phyloP scores from a whole-genome alignment of 2,329 filamentous ascomycete species.

The Nigrograna mackinnonii region DNA sequence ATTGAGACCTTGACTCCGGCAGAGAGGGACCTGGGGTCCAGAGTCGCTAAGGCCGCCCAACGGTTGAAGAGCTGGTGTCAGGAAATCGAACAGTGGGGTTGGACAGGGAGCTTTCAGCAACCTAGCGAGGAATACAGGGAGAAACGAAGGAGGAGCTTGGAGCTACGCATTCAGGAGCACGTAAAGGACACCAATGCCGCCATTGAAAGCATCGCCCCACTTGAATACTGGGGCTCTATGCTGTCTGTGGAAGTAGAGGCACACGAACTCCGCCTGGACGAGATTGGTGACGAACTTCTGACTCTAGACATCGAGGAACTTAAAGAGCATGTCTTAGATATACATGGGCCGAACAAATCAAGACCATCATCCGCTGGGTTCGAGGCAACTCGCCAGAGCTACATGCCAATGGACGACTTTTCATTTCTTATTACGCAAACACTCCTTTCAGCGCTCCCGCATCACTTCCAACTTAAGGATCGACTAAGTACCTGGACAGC shows the following conservation, averaged over 20 bases:
- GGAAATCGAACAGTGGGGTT: constrained; percentile 69
- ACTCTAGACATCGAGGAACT: constrained; percentile 80
- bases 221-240: constrained; percentile 72
- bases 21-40: constrained; percentile 73
- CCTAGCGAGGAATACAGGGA: constrained; percentile 34
- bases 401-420: constrained; percentile 82
- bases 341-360: constrained; percentile 62
- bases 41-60: constrained; percentile 71
- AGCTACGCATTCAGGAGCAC: constrained; percentile 34
- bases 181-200: constrained; percentile 25
- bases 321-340: constrained; percentile 83
- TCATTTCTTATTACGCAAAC: constrained; percentile 90
- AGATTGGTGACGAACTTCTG: constrained; percentile 72
- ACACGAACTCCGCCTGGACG: constrained; percentile 74
- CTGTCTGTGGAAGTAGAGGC: constrained; percentile 63
- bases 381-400: constrained; percentile 44
- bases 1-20: constrained; percentile 65
- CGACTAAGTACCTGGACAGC: constrained; percentile 79
- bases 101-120: constrained; percentile 55
- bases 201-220: constrained; percentile 20
- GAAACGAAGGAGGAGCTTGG: constrained; percentile 31
- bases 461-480: constrained; percentile 72
- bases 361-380: constrained; percentile 50
- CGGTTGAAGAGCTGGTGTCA: constrained; percentile 74
- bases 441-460: constrained; percentile 84